Conservation (phyloP, 1,284 basidiomycete genomes). For the Malassezia pachydermatis region DNA sequence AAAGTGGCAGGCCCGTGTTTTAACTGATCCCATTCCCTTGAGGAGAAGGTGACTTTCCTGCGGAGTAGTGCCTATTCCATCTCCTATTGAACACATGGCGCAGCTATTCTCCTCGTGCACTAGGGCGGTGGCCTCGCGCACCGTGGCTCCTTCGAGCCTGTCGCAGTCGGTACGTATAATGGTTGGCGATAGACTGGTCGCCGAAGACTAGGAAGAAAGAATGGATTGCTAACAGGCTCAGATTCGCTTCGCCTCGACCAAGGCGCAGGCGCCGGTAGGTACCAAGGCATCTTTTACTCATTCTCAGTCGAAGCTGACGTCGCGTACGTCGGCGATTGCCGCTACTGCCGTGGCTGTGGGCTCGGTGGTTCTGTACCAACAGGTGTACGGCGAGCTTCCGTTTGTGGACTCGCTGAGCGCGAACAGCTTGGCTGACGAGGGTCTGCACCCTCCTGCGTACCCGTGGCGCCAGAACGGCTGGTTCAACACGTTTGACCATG, state of each 20-base stretch:
- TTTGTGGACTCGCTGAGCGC: conserved; percentile 38
- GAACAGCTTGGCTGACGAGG: conserved; percentile 61
- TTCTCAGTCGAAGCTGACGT: conserved; percentile 54
- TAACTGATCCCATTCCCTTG: conserved; percentile 16
- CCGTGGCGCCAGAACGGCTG: conserved; percentile 84
- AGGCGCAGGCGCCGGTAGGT: conserved; percentile 23
- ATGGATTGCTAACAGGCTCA: conserved; percentile 10
- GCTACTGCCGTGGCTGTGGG: conserved; percentile 71
- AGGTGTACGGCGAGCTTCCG: conserved; percentile 66
- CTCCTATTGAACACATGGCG: conserved; percentile 11
- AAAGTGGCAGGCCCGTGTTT: conserved; percentile 17
- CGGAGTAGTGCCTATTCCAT: conserved; percentile 4
- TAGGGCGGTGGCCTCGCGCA: conserved; percentile 11
- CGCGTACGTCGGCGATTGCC: conserved; percentile 66
- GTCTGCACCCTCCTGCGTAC: conserved; percentile 76
- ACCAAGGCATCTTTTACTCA: not conserved
- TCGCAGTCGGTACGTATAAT: conserved; percentile 15
- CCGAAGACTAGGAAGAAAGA: not conserved
- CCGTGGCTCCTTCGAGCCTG: conserved; percentile 3
- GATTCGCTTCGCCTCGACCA: conserved; percentile 37
- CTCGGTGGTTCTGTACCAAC: conserved; percentile 88
- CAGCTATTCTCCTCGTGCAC: conserved; percentile 17
- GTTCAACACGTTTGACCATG: conserved; percentile 89
- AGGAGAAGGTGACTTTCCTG: conserved; percentile 14
- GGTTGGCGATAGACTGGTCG: not conserved